phyloP scores from a whole-genome alignment of 2,329 filamentous ascomycete genomes.

The Clonostachys chloroleuca region DNA sequence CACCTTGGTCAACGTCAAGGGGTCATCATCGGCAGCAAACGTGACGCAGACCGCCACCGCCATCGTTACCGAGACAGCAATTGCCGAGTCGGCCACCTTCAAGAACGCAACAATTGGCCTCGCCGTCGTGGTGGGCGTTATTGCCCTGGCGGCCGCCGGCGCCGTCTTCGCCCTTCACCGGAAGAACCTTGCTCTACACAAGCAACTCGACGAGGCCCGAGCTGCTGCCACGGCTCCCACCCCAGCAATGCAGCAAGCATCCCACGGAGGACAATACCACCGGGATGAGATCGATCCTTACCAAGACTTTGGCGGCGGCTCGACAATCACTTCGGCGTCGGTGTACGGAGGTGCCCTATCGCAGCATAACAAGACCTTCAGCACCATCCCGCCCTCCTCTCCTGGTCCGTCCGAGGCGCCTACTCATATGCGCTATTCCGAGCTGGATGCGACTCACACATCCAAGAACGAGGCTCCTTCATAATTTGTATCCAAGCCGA shows the following conservation, averaged over 20 bases:
- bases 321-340: too few species aligned
- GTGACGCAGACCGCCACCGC: background rate
- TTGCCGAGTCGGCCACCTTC: conserved; percentile 4
- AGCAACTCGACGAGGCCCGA: background rate
- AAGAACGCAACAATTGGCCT: conserved; percentile 16
- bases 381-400: background rate
- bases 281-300: too few species aligned
- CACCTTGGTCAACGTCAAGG: conserved; percentile 11
- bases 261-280: too few species aligned
- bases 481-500: too few species aligned
- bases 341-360: too few species aligned
- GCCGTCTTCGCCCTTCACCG: conserved; percentile 9
- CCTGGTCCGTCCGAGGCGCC: background rate
- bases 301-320: too few species aligned
- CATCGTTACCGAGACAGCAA: conserved; percentile 13
- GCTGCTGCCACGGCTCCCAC: too few species aligned
- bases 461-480: too few species aligned
- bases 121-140: conserved; percentile 11
- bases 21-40: background rate
- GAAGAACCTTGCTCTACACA: conserved; percentile 11
- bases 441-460: conserved; percentile 1
- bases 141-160: conserved; percentile 6
- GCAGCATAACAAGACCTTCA: too few species aligned
- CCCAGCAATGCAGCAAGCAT: too few species aligned
- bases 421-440: background rate